Percentiles rank a stretch among this genome's conserved stretches.
phyloP scores from a whole-genome alignment of 345 rosid genomes.

The Psidium guajava region DNA sequence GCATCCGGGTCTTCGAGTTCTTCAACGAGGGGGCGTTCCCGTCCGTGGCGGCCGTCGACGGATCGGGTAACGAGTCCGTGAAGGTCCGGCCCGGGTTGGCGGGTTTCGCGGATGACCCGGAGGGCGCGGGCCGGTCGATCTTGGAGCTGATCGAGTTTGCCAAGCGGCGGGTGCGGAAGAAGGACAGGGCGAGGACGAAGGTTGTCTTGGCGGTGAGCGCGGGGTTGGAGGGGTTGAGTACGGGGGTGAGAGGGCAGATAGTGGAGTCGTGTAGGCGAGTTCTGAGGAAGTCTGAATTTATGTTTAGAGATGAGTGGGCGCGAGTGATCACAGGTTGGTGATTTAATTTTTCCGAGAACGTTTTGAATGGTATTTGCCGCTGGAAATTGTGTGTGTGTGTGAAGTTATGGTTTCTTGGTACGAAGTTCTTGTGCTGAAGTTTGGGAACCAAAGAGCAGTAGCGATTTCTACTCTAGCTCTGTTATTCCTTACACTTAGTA shows the following conservation, averaged over 20 bases:
- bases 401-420: neutral
- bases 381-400: neutral
- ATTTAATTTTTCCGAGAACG: neutral
- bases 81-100: constrained; percentile 8
- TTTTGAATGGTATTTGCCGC: neutral
- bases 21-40: constrained; percentile 28
- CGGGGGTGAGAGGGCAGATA: constrained; percentile 3
- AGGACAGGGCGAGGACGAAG: constrained; percentile 22
- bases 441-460: neutral
- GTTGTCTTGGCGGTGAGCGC: constrained; percentile 19
- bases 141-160: constrained; percentile 20
- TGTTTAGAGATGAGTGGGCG: constrained; percentile 36
- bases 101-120: constrained; percentile 8
- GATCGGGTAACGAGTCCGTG: constrained; percentile 3
- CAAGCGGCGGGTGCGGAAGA: constrained; percentile 14
- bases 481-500: neutral
- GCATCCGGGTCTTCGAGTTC: constrained; percentile 22
- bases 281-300: constrained; percentile 25
- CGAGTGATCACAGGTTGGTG: constrained; percentile 15
- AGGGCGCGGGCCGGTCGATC: constrained; percentile 10
- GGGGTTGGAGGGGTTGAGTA: constrained; percentile 6
- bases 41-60: constrained; percentile 10
- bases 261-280: constrained; percentile 17
- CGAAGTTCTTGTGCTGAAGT: neutral
- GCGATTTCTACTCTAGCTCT: neutral